Evolutionary conservation across 148 eudicot species (phyloP).

Genomic region (Vaccinium myrtillus): DNA sequence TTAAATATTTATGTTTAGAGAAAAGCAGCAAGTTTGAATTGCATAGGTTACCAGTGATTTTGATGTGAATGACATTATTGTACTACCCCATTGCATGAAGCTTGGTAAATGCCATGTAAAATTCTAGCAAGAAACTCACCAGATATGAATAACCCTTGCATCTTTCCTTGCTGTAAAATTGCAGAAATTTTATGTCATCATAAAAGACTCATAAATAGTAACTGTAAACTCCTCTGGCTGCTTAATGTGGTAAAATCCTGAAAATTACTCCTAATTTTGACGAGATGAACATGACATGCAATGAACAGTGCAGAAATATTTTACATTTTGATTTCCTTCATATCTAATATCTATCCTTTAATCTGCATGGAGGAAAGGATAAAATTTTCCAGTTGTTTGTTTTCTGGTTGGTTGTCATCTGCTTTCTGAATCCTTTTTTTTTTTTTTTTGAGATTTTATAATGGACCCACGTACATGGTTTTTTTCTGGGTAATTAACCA

Average conservation of each 20-base stretch:
- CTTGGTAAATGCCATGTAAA: background rate
- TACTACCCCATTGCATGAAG: background rate
- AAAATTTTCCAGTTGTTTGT: background rate
- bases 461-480: background rate
- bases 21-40: background rate
- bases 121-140: background rate
- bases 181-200: background rate
- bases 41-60: background rate
- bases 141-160: background rate
- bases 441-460: conserved; percentile 1
- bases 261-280: background rate
- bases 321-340: background rate
- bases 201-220: background rate
- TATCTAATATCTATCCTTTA: background rate
- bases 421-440: background rate
- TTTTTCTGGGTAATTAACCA: too few relatives aligned
- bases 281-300: background rate
- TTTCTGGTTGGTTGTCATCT: background rate
- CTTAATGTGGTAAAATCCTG: background rate
- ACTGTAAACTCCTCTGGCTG: background rate
- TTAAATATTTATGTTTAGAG: background rate
- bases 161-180: background rate
- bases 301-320: background rate
- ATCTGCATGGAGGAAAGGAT: background rate
- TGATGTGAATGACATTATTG: background rate